Percentiles rank a stretch among this genome's conserved stretches.
Conservation (phyloP, 2,329 filamentous ascomycete genomes). For the Colletotrichum tamarilloi region DNA sequence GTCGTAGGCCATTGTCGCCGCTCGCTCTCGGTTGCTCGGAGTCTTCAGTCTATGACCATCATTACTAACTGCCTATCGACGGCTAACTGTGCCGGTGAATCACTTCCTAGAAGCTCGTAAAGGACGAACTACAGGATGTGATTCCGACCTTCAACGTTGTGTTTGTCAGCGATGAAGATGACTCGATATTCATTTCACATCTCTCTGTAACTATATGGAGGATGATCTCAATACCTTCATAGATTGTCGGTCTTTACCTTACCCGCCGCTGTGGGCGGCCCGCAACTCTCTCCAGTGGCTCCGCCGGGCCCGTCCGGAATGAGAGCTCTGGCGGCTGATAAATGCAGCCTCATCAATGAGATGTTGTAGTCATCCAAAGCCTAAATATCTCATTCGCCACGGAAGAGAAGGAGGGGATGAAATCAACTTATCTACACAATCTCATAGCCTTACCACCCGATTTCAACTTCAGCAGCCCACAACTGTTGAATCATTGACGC, state of each 20-base stretch:
- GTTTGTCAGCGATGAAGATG: background rate
- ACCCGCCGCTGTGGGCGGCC: background rate
- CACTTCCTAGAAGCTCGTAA: background rate
- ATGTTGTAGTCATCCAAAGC: background rate
- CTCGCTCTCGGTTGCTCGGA: constrained; percentile 2
- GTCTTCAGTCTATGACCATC: background rate
- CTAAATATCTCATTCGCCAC: constrained; percentile 27
- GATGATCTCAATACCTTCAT: too few species aligned
- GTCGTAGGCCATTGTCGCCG: background rate
- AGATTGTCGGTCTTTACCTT: background rate
- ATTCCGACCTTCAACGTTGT: background rate
- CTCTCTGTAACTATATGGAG: too few species aligned
- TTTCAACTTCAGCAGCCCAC: background rate
- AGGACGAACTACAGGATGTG: background rate
- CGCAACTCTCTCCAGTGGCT: background rate
- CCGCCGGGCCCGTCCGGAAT: constrained; percentile 21
- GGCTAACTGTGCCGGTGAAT: constrained; percentile 21
- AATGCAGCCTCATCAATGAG: constrained; percentile 5
- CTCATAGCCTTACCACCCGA: background rate
- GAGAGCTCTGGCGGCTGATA: constrained; percentile 15
- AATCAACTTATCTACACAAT: constrained; percentile 7
- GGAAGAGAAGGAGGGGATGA: background rate
- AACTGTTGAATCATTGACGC: constrained; percentile 6
- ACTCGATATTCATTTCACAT: background rate
- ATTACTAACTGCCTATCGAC: background rate